These are phyloP conservation scores for Pluteus cervinus DNA, from an alignment of 768 basidiomycete species.

Conservation along the genomic window DNA sequence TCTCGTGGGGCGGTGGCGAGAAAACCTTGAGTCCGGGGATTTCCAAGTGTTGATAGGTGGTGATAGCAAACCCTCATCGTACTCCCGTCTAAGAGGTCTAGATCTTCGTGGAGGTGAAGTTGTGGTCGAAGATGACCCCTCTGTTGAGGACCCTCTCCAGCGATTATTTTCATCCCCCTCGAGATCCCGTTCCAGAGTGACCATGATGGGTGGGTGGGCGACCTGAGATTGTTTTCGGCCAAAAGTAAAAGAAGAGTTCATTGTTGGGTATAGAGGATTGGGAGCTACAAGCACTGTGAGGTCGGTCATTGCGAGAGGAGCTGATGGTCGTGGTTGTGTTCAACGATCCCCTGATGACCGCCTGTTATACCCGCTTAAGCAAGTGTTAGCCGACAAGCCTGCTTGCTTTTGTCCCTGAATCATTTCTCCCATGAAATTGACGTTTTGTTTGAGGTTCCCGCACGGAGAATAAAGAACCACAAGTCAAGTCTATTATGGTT, in stretches of 20 bases:
- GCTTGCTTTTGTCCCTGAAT: too few species aligned
- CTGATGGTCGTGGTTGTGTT: too few species aligned
- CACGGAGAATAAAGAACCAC: too few species aligned
- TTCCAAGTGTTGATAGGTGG: constrained; percentile 47
- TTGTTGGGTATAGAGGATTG: constrained; percentile 33
- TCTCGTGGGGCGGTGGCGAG: constrained; percentile 9
- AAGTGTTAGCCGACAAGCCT: too few species aligned
- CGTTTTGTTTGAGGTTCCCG: too few species aligned
- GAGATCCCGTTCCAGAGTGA: constrained; percentile 33
- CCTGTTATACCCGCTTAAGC: too few species aligned
- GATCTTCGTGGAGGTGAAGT: constrained; percentile 9
- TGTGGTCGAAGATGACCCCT: constrained; percentile 9
- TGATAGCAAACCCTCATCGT: constrained; percentile 33
- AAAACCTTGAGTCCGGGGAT: too few species aligned
- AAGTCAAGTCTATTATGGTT: too few species aligned
- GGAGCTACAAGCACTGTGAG: constrained; percentile 48
- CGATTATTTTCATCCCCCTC: constrained; percentile 17
- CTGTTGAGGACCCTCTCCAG: constrained; percentile 10
- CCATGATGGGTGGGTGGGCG: constrained; percentile 30
- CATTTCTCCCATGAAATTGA: too few species aligned
- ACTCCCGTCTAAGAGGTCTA: constrained; percentile 6
- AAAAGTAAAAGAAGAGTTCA: constrained; percentile 24
- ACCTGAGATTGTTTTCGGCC: constrained; percentile 21
- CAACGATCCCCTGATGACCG: too few species aligned
- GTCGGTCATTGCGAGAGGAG: constrained; percentile 36